Evolutionary conservation across 1,139 yeast genomes (phyloP), one percentile per base, ranked within the genome.

Genomic region (Hyphopichia fennica): DNA sequence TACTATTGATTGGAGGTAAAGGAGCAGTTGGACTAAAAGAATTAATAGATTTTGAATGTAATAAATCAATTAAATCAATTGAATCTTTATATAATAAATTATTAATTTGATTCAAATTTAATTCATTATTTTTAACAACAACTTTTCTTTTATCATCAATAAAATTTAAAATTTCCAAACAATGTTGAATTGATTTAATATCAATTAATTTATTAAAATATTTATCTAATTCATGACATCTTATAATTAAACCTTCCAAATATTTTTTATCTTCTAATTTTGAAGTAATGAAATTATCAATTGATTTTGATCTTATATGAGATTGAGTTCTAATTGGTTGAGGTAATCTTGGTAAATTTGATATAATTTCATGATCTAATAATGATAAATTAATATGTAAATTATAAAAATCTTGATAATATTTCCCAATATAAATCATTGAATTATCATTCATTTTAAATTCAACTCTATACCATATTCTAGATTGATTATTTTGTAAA

Each of bases 331-430:
- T 14, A 25, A 67, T 57, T 10, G 76, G 77, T 35, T 65, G 69
- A 0, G 77, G 77, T 30, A 71, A 56, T 40, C 57, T 60, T 4
- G 76, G 76, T 17, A 72, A 50, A 7, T 44, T 42, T 13, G 23
- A n/a, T 4, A 28, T 14, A 14, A 37, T 14, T 10, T 49, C 45
- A 20, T 35, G 35, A 30, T 50, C 44, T 4, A 37, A 23, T 13
- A 43, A 52, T 34, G 58, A 51, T 35, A 66, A 49, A 31, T 53
- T 41, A 18, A 56, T 50, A 48, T 68, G 72, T 16, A 68, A 52
- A 35, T 65, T 57, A 51, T 66, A 67, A 40, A 68, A 65, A 41
- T 68, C 69, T 48, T 66, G 69, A 48, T 67, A 68, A 45, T 58
- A 58, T 32, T 68, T 60, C 31, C 67, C 63, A 27, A 63, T 48